phyloP scores from a whole-genome alignment of 225 moss, liverwort and hornwort species.

The Polytrichum commune region DNA sequence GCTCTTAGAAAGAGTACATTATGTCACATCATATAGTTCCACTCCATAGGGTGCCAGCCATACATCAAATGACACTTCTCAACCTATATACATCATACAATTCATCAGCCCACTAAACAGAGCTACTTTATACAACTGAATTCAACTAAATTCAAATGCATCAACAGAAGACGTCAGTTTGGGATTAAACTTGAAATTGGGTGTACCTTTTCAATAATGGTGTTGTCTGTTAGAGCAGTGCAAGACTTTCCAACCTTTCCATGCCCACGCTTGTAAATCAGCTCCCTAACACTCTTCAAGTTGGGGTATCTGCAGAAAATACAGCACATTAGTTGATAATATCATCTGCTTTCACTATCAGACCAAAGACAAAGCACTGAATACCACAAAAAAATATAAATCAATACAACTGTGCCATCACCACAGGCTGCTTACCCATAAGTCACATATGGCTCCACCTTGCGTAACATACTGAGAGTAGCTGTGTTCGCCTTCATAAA shows the following conservation, averaged over 20 bases:
- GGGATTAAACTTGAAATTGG: background rate
- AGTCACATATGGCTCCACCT: constrained; percentile 64
- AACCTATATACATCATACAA: background rate
- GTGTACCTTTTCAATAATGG: constrained; percentile 39
- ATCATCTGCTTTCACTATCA: background rate
- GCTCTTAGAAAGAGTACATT: background rate
- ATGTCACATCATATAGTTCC: background rate
- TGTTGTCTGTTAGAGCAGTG: constrained; percentile 39
- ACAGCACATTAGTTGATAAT: background rate
- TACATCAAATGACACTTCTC: background rate
- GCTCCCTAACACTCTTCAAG: constrained; percentile 46
- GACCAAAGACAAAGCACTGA: background rate
- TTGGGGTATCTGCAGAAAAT: constrained; percentile 33
- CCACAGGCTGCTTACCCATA: constrained; percentile 30
- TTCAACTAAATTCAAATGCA: too few relatives aligned
- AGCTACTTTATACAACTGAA: background rate
- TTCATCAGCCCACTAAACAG: background rate
- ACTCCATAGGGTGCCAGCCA: background rate
- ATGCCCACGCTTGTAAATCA: constrained; percentile 55
- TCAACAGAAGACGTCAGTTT: background rate
- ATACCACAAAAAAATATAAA: background rate
- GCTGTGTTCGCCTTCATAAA: constrained; percentile 67
- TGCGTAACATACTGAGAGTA: constrained; percentile 49
- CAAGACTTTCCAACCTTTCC: constrained; percentile 37
- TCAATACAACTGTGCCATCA: background rate